phyloP scores from a whole-genome alignment of 148 eudicot genomes.

The Bassia scoparia region DNA sequence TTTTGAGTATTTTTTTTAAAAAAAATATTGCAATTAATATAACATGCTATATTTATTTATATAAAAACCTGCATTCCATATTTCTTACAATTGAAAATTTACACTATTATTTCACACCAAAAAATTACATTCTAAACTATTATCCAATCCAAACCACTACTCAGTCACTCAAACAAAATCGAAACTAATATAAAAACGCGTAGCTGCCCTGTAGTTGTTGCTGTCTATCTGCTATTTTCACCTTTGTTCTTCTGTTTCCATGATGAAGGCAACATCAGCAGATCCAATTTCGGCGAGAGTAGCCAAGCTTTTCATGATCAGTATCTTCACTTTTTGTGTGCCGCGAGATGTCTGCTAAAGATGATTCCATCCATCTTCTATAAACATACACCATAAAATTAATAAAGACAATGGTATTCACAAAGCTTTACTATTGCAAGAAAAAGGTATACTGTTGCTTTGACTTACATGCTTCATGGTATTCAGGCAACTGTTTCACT shows the following conservation, averaged over 20 bases:
- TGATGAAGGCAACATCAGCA: constrained; percentile 56
- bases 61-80: too few relatives aligned
- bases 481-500: constrained; percentile 68
- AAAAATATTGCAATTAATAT: too few relatives aligned
- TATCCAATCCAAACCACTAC: too few relatives aligned
- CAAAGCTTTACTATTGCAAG: background rate
- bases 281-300: constrained; percentile 30
- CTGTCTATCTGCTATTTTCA: constrained; percentile 16
- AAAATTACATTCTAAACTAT: too few relatives aligned
- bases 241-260: constrained; percentile 43
- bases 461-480: constrained; percentile 43
- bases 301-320: constrained; percentile 45
- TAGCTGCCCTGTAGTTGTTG: too few relatives aligned
- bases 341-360: constrained; percentile 35
- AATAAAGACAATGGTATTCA: background rate
- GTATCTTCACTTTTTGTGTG: constrained; percentile 46
- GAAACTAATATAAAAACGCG: too few relatives aligned
- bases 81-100: too few relatives aligned
- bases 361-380: constrained; percentile 52
- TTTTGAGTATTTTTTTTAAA: too few relatives aligned
- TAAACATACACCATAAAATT: background rate
- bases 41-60: too few relatives aligned
- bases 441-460: background rate
- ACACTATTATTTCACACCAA: too few relatives aligned
- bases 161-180: too few relatives aligned